phyloP scores from a whole-genome alignment of 148 eudicot genomes.

The Talinum fruticosum region DNA sequence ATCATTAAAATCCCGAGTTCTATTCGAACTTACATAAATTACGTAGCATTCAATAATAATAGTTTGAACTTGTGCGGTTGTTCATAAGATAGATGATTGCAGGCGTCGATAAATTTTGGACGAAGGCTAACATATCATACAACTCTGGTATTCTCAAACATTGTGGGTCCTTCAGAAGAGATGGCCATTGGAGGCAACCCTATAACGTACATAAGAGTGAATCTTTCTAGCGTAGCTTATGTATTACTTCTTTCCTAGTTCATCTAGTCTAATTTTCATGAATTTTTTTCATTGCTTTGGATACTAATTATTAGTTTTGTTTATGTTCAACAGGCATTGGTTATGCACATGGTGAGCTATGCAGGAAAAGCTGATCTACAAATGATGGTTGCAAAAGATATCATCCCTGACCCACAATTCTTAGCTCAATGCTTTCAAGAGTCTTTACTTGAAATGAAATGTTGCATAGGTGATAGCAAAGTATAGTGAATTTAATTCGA shows the following conservation, averaged over 20 bases:
- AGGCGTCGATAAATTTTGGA: constrained; percentile 28
- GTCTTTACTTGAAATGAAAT: constrained; percentile 64
- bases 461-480: background rate
- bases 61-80: too few species aligned
- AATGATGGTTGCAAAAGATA: constrained; percentile 72
- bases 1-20: background rate
- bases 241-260: background rate
- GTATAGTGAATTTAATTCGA: too few species aligned
- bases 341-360: constrained; percentile 72
- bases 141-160: background rate
- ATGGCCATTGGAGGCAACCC: background rate
- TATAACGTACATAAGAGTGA: background rate
- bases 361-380: constrained; percentile 68
- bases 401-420: constrained; percentile 52
- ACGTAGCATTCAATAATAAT: too few species aligned
- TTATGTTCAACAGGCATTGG: constrained; percentile 39
- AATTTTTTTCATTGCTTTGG: too few species aligned
- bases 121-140: constrained; percentile 1
- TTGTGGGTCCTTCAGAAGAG: background rate
- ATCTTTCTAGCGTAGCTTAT: background rate
- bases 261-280: background rate
- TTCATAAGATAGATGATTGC: background rate
- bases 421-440: constrained; percentile 67
- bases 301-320: background rate
- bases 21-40: background rate